Conservation (phyloP, 2,329 filamentous ascomycete species). For the Purpureocillium takamizusanense region DNA sequence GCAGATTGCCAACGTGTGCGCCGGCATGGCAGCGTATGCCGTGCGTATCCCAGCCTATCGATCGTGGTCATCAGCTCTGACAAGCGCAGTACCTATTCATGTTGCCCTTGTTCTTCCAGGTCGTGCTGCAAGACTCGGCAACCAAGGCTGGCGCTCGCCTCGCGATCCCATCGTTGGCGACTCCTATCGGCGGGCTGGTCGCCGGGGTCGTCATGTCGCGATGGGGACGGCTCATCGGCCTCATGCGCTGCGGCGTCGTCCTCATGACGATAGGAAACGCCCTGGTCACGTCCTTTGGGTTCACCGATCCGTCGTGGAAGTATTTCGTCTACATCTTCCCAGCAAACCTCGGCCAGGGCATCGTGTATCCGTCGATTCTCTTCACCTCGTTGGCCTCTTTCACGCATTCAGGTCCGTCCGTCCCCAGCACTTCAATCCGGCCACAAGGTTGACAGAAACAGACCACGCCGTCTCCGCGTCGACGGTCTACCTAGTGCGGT, state of each 20-base stretch:
- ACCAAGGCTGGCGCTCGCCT: constrained; percentile 56
- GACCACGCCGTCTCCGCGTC: constrained; percentile 56
- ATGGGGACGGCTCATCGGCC: constrained; percentile 39
- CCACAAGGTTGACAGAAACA: neutral
- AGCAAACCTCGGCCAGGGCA: constrained; percentile 50
- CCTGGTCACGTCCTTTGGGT: constrained; percentile 38
- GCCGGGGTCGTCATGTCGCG: constrained; percentile 51
- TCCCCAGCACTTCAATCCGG: constrained; percentile 15
- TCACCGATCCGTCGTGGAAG: constrained; percentile 41
- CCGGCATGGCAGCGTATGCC: constrained; percentile 52
- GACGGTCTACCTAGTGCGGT: constrained; percentile 55
- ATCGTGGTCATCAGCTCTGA: constrained; percentile 4
- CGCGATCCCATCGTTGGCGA: constrained; percentile 52
- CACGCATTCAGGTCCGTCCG: constrained; percentile 51
- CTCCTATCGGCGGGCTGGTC: constrained; percentile 45
- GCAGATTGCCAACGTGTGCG: constrained; percentile 50
- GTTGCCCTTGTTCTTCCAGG: constrained; percentile 62
- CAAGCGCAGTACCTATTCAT: constrained; percentile 52
- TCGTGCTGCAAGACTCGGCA: constrained; percentile 53
- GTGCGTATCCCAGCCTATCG: constrained; percentile 28
- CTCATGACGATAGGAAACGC: constrained; percentile 45
- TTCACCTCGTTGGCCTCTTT: constrained; percentile 56
- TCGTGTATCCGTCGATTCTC: constrained; percentile 47
- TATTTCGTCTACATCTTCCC: constrained; percentile 50
- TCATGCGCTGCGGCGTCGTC: constrained; percentile 40